Evolutionary conservation across 192 early-diverging fungal genomes (phyloP), one percentile per base, ranked within the genome.

Genomic region (Gaertneriomyces semiglobifer): DNA sequence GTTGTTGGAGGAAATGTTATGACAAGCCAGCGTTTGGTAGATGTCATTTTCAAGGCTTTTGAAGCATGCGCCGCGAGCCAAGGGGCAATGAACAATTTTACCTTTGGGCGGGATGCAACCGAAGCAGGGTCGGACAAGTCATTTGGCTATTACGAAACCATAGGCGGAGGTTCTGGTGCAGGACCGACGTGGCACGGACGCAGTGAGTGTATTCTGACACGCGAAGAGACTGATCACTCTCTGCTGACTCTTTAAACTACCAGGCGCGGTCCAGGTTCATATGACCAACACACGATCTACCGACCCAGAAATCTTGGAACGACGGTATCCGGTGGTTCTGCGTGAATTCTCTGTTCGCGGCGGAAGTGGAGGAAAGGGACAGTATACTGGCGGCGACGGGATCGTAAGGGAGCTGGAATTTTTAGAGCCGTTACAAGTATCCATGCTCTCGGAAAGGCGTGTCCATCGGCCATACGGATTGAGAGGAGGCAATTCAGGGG

Each of bases 201-300:
- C 47, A 88, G 88, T 63, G 51, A 52, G 67, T 69, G 10, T 61
- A 20, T 63, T 11, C 14, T 40, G 16, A 19, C 20, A 2, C 0
- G 42, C 33, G 3, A 38, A 2, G 10, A 12, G 40, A 9, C 40
- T 66, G n/a, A 42, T 46, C 33, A 8, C 43, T 9, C 6, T 50
- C 40, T 64, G 43, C 50, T 42, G 38, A 33, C 25, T 33, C 25
- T 33, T 2, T 33, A 33, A 33, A 33, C 25, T 40, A 16, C 14
- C 47, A 70, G 69, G 71, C 68, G 82, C 80, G 16, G 80, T 82
- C 5, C 84, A 85, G 68, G 81, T 76, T 20, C 92, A 96, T 70
- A 94, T 96, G 93, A 98, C 96, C 40, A 98, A 98, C 70, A 98
- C 96, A 0, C 83, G 94, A 18, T 97, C 96, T 67, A 98, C 96